Conservation (phyloP, 1,284 basidiomycete species). For the Xerocomus nothofagi region DNA sequence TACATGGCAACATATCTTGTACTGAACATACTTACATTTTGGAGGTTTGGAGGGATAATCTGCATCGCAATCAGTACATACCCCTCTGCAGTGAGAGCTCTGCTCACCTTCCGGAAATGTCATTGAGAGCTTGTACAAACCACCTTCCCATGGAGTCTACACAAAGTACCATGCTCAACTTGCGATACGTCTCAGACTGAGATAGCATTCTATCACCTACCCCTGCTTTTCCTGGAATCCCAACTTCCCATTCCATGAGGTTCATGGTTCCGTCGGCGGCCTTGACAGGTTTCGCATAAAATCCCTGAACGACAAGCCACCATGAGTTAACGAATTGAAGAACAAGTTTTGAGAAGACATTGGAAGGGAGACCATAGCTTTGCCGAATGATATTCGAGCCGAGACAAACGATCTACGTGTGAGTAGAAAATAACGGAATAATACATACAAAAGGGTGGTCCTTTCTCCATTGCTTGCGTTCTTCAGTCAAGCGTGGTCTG, state of each 20-base stretch:
- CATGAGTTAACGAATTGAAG: constrained; percentile 5
- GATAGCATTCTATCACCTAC: constrained; percentile 49
- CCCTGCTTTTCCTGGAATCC: constrained; percentile 83
- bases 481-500: constrained; percentile 86
- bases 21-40: constrained; percentile 64
- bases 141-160: constrained; percentile 96
- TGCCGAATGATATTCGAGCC: constrained; percentile 1
- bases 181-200: constrained; percentile 17
- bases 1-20: constrained; percentile 1
- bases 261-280: constrained; percentile 91
- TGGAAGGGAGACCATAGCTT: neutral
- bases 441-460: constrained; percentile 95
- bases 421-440: neutral
- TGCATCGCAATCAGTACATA: constrained; percentile 33
- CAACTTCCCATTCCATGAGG: constrained; percentile 98
- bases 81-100: neutral
- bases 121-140: constrained; percentile 92
- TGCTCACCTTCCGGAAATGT: constrained; percentile 86
- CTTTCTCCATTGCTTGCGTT: constrained; percentile 98
- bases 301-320: constrained; percentile 63
- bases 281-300: constrained; percentile 93
- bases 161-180: constrained; percentile 10
- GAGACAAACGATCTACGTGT: constrained; percentile 1
- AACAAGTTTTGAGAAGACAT: neutral
- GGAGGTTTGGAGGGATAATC: constrained; percentile 96